Evolutionary conservation across 2,329 filamentous ascomycete genomes (phyloP).

Genomic region (Westerdykella sp.): DNA sequence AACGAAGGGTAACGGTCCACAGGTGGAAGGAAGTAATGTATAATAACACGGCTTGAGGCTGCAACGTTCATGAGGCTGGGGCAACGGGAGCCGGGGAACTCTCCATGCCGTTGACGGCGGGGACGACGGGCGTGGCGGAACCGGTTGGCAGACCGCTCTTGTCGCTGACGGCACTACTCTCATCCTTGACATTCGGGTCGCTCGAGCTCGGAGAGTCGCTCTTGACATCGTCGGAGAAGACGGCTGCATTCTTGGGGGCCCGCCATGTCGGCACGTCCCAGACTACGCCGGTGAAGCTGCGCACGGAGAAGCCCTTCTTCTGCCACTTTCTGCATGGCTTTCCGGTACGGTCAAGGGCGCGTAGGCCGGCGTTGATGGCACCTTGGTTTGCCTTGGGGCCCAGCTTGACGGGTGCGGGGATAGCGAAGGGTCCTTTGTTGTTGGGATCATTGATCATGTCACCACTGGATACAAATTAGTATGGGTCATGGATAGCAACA

Average conservation of each 20-base stretch:
- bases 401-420: constrained; percentile 58
- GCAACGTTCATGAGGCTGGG: constrained; percentile 14
- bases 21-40: no score
- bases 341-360: constrained; percentile 85
- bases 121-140: constrained; percentile 39
- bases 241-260: constrained; percentile 55
- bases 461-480: constrained; percentile 38
- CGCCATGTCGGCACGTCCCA: constrained; percentile 84
- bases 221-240: constrained; percentile 55
- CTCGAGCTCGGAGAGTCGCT: constrained; percentile 51
- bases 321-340: constrained; percentile 90
- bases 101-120: constrained; percentile 38
- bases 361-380: constrained; percentile 92
- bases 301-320: constrained; percentile 73
- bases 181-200: constrained; percentile 52
- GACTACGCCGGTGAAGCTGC: constrained; percentile 82
- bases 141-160: constrained; percentile 52
- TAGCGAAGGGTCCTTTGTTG: constrained; percentile 37
- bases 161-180: constrained; percentile 55
- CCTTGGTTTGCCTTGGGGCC: constrained; percentile 95
- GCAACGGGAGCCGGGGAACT: constrained; percentile 48
- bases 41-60: not conserved
- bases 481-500: constrained; percentile 9
- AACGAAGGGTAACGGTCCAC: no score
- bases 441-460: constrained; percentile 44